phyloP scores from a whole-genome alignment of 805 yeast genomes.

The Candida hungchunana region DNA sequence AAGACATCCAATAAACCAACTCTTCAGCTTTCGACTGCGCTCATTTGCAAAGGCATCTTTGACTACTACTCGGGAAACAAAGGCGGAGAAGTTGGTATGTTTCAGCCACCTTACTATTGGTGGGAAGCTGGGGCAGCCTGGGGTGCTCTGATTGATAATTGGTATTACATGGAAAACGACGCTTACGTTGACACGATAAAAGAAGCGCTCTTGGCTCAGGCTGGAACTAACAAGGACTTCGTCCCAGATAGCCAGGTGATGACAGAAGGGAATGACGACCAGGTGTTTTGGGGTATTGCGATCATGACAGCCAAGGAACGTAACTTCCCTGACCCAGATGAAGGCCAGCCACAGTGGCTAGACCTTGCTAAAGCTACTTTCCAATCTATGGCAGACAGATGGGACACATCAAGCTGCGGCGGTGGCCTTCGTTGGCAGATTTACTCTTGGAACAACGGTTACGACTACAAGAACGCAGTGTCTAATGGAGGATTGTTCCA shows the following conservation, averaged over 20 bases:
- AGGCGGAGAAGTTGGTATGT: slow-evolving; percentile 80
- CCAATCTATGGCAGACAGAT: slow-evolving; percentile 84
- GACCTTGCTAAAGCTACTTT: slow-evolving; percentile 83
- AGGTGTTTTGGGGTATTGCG: slow-evolving; percentile 94
- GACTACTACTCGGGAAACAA: slow-evolving; percentile 75
- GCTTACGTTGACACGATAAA: slow-evolving; percentile 57
- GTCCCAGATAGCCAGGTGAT: slow-evolving; percentile 85
- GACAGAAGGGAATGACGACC: slow-evolving; percentile 97
- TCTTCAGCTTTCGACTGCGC: slow-evolving; percentile 44
- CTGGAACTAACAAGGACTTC: slow-evolving; percentile 69
- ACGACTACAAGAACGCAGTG: slow-evolving; percentile 86
- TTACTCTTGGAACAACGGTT: slow-evolving; percentile 90
- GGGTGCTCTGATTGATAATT: slow-evolving; percentile 81
- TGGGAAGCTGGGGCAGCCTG: slow-evolving; percentile 98
- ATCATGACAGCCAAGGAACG: slow-evolving; percentile 90
- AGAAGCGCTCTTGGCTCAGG: slow-evolving; percentile 66
- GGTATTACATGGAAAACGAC: slow-evolving; percentile 64
- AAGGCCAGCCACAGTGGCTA: slow-evolving; percentile 69
- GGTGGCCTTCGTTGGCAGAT: slow-evolving; percentile 98
- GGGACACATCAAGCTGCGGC: slow-evolving; percentile 80
- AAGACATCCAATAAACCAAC: too few species aligned
- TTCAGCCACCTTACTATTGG: slow-evolving; percentile 91
- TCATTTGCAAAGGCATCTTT: slow-evolving; percentile 66
- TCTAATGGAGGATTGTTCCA: slow-evolving; percentile 90
- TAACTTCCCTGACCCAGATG: slow-evolving; percentile 70